Conservation (phyloP, 2,329 filamentous ascomycete genomes). For the Fusarium kyushuense region DNA sequence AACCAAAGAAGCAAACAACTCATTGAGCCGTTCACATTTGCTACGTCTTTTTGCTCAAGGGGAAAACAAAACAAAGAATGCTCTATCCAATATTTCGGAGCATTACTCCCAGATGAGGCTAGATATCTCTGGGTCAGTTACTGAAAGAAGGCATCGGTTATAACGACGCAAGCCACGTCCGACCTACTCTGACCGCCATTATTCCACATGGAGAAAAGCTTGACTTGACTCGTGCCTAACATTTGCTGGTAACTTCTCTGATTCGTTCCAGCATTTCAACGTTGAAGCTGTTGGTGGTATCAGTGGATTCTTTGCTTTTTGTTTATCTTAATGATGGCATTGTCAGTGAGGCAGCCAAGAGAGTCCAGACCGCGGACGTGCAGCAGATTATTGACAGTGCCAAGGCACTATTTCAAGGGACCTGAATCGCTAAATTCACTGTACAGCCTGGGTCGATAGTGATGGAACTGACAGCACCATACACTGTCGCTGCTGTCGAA, state of each 20-base stretch:
- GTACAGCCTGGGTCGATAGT: neutral
- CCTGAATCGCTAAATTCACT: neutral
- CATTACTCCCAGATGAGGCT: neutral
- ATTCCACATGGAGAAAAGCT: neutral
- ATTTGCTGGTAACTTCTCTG: neutral
- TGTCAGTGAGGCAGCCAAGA: slow-evolving; percentile 1
- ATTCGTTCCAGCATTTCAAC: neutral
- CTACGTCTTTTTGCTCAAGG: neutral
- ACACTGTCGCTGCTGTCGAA: neutral
- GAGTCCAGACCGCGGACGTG: slow-evolving; percentile 9
- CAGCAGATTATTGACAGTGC: slow-evolving; percentile 8
- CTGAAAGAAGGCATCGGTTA: slow-evolving; percentile 9
- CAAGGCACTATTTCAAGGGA: slow-evolving; percentile 20
- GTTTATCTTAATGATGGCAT: neutral
- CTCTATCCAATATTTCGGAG: neutral
- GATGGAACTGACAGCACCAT: neutral
- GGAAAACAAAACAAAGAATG: neutral
- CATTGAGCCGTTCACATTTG: neutral
- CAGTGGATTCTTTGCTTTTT: neutral
- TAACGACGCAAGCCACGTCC: slow-evolving; percentile 22
- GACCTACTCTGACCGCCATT: neutral
- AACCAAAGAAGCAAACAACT: neutral
- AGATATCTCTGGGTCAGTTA: neutral
- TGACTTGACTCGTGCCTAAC: neutral
- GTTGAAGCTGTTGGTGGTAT: too few relatives aligned